phyloP scores from a whole-genome alignment of 495 filamentous ascomycete species.

The Pseudevernia furfuracea region DNA sequence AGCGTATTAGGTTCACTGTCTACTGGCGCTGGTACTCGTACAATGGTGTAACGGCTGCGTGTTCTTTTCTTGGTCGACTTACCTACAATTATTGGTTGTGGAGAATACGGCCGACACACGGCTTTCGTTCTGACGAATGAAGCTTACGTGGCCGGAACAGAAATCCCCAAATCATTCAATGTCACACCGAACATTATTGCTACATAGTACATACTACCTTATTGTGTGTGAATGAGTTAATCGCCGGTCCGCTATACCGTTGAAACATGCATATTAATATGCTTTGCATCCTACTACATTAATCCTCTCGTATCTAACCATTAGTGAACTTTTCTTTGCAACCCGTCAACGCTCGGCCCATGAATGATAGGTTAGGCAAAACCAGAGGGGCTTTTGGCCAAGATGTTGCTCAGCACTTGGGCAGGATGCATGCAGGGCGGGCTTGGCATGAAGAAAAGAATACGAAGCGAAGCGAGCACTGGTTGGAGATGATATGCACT shows the following conservation, averaged over 20 bases:
- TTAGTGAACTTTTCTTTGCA: not conserved
- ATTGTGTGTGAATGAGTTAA: not conserved
- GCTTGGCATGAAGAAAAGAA: not conserved
- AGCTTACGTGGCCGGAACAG: slow-evolving; percentile 13
- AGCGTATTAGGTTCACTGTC: not conserved
- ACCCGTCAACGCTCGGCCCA: not conserved
- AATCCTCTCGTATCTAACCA: not conserved
- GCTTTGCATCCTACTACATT: not conserved
- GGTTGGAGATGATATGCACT: not conserved
- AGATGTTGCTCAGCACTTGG: not conserved
- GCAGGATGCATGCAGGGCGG: not conserved
- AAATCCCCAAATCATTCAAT: not conserved
- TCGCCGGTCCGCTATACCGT: not conserved
- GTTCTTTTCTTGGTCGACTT: not conserved
- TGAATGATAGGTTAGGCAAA: not conserved
- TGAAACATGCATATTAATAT: slow-evolving; percentile 14
- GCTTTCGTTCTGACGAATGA: not conserved
- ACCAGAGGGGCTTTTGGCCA: not conserved
- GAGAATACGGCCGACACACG: not conserved
- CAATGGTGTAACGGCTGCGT: not conserved
- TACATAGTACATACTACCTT: not conserved
- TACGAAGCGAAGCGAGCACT: no score
- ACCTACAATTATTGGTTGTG: not conserved
- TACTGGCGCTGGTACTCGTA: not conserved
- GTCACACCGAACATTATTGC: not conserved